Base-by-base conservation (phyloP, 2,329 filamentous ascomycete species). In the Zymoseptoria passerinii region DNA sequence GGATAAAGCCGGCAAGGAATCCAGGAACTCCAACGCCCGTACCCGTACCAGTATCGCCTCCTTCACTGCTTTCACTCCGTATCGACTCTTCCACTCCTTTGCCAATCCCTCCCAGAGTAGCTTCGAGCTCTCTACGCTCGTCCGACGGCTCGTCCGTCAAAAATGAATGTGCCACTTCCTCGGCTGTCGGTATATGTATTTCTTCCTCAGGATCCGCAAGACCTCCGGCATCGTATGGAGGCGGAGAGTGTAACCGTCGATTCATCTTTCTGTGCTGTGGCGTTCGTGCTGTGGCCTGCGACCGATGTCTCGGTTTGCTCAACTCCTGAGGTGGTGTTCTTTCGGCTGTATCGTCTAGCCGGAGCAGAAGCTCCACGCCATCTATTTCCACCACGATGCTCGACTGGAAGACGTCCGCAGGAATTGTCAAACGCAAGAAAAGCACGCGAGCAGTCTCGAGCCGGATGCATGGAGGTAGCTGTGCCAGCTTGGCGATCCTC, bases 361-460 rank as follows among this genome's bases (percentile, higher is more conserved):
- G 58, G 16, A 68, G 63, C 16, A 85, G 81, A 29, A 95, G 81
- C 64, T 92, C 83, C 61, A 96, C 83, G 19, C 90, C 91, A 66
- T 92, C 85, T 20, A 92, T 81, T 69, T 96, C 89, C 67, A 92
- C 83, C 28, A 83, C 79, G 70, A 97, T 95, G 28, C 90, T 86
- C 65, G 87, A 92, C 55, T 85, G 87, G 72, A 92, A 91, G 64
- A 96, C 86, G 73, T 96, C 90, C 71, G 94, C 86, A 10, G 92
- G 90, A 54, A 97, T 81, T 7, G 88, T 95, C 56, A 96, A 78
- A 67, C 88, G 87, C 23, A 97, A 82, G 6, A 88, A 79, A 2
- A 88, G 77, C 55, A 96, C 84, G 63, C 85, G 86, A 58, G 92
- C 92, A 70, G 84, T 86, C 55, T 83, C 81, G 10, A 96, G 78